Conservation (phyloP, 441 rosid species). For the Erodium moschatum region DNA sequence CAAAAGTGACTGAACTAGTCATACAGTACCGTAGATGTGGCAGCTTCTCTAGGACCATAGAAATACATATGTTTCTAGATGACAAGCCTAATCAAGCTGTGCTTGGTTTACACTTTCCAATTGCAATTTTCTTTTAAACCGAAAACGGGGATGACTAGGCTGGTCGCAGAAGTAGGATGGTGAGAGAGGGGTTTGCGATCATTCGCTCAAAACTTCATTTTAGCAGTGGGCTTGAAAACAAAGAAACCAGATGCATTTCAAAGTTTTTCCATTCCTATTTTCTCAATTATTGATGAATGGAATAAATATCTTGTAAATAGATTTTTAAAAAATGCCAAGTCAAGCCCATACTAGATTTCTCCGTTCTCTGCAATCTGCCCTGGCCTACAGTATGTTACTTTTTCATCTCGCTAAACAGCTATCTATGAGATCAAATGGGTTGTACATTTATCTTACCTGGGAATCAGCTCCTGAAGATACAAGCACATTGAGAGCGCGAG, state of each 20-base stretch:
- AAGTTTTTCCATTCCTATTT: neutral
- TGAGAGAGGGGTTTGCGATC: neutral
- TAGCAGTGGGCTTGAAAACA: neutral
- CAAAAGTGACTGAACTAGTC: slow-evolving; percentile 3
- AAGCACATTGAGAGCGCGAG: slow-evolving; percentile 46
- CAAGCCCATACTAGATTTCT: neutral
- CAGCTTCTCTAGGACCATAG: neutral
- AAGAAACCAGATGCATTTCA: neutral
- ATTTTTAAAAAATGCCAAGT: neutral
- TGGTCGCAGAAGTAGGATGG: neutral
- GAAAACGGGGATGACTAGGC: neutral
- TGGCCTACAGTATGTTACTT: neutral
- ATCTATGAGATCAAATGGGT: too few relatives aligned
- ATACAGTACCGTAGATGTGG: neutral
- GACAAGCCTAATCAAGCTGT: neutral
- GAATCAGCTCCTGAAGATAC: slow-evolving; percentile 80
- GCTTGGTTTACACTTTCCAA: neutral
- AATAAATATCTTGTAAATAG: neutral
- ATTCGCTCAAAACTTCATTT: neutral
- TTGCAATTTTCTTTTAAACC: neutral
- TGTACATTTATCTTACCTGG: slow-evolving; percentile 37
- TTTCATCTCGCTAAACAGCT: neutral
- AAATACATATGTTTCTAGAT: neutral
- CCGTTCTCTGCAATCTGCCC: neutral
- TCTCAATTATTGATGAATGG: neutral